These are phyloP conservation scores for Colletotrichum gloeosporioides DNA, from an alignment of 2,329 filamentous ascomycete species.

Conservation along the genomic window DNA sequence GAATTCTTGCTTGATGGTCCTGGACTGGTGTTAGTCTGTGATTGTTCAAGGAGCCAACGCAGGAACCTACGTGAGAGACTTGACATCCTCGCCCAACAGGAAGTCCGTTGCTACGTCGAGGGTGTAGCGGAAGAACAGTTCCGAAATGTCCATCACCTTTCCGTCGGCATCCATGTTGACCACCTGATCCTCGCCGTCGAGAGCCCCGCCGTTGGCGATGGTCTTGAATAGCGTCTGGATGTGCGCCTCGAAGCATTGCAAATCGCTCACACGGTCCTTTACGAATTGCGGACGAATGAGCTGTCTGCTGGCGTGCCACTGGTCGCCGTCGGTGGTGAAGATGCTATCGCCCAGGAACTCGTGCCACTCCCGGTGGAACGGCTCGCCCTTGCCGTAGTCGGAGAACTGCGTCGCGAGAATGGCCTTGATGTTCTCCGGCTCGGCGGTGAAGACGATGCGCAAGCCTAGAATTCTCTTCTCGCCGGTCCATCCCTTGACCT, in stretches of 20 bases:
- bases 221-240: conserved; percentile 74
- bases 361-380: conserved; percentile 77
- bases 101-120: conserved; percentile 89
- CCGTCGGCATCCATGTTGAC: conserved; percentile 69
- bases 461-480: conserved; percentile 61
- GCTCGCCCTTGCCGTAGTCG: conserved; percentile 82
- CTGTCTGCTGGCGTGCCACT: conserved; percentile 82
- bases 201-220: conserved; percentile 63
- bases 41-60: not conserved
- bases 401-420: conserved; percentile 84
- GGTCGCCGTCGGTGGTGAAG: conserved; percentile 79
- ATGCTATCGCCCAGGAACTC: conserved; percentile 79
- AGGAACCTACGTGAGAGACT: conserved; percentile 55
- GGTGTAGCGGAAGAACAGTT: conserved; percentile 84
- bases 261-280: conserved; percentile 81
- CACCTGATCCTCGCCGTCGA: conserved; percentile 64
- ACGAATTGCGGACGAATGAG: conserved; percentile 88
- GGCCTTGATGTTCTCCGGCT: conserved; percentile 91
- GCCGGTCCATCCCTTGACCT: conserved; percentile 56
- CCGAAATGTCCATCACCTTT: conserved; percentile 70
- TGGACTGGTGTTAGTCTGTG: conserved; percentile 26
- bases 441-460: conserved; percentile 76
- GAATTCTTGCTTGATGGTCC: conserved; percentile 68
- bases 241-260: conserved; percentile 82
- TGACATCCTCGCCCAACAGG: conserved; percentile 78